phyloP scores from a whole-genome alignment of 257 asterid species.

The Forsythia suspensa region DNA sequence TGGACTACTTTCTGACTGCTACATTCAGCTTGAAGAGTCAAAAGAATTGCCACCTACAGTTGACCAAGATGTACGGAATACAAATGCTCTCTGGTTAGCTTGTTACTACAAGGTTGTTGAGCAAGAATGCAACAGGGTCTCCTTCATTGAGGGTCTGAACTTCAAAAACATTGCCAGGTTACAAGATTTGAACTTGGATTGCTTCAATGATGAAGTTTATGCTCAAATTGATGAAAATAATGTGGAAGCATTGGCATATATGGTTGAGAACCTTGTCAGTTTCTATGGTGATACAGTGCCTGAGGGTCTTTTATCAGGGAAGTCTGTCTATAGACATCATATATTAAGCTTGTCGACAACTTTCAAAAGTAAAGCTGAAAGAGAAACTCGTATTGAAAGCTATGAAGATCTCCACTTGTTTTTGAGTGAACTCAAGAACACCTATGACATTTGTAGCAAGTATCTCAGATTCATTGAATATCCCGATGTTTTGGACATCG shows the following conservation, averaged over 20 bases:
- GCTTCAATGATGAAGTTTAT: conserved; percentile 67
- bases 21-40: conserved; percentile 46
- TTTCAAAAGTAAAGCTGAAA: conserved; percentile 58
- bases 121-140: conserved; percentile 74
- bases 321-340: conserved; percentile 55
- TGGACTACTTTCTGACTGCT: conserved; percentile 81
- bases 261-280: conserved; percentile 74
- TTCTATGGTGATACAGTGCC: conserved; percentile 52
- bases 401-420: conserved; percentile 54
- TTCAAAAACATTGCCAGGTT: conserved; percentile 81
- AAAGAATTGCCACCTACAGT: conserved; percentile 35
- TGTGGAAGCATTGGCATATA: conserved; percentile 73
- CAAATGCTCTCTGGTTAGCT: conserved; percentile 40
- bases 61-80: conserved; percentile 30
- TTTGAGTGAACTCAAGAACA: conserved; percentile 61
- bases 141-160: conserved; percentile 64
- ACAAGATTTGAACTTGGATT: conserved; percentile 63
- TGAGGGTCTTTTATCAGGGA: conserved; percentile 61
- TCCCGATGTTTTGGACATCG: conserved; percentile 44
- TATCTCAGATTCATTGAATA: conserved; percentile 53
- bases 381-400: conserved; percentile 41
- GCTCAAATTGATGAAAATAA: conserved; percentile 66
- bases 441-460: conserved; percentile 48
- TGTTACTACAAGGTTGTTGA: conserved; percentile 55
- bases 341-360: conserved; percentile 55